phyloP scores from a whole-genome alignment of 305 asterid species.

The Ilex paraguariensis region DNA sequence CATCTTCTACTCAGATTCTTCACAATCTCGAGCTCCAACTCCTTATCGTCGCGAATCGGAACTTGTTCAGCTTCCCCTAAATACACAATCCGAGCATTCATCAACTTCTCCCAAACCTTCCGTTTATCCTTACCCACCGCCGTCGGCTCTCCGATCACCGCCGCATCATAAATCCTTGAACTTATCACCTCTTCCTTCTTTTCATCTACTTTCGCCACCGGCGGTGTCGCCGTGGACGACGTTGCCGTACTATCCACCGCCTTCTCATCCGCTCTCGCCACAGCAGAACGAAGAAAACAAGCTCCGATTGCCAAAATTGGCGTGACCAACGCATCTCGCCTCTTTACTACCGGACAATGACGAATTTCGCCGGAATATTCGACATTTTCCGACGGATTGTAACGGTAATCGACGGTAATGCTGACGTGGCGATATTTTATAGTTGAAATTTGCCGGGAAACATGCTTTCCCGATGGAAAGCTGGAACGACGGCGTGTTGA shows the following conservation, averaged over 20 bases:
- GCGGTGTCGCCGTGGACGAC: slow-evolving; percentile 17
- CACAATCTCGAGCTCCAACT: slow-evolving; percentile 74
- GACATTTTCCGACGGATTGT: slow-evolving; percentile 12
- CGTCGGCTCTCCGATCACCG: slow-evolving; percentile 57
- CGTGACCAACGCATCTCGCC: slow-evolving; percentile 64
- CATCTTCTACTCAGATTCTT: slow-evolving; percentile 68
- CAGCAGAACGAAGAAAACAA: slow-evolving; percentile 56
- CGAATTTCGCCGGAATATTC: slow-evolving; percentile 20
- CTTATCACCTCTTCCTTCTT: slow-evolving; percentile 43
- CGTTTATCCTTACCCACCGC: slow-evolving; percentile 48
- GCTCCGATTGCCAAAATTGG: slow-evolving; percentile 69
- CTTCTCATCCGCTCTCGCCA: slow-evolving; percentile 67
- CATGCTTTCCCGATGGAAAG: background rate
- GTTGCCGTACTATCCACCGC: slow-evolving; percentile 12
- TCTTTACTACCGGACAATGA: slow-evolving; percentile 19
- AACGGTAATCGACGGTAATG: slow-evolving; percentile 27
- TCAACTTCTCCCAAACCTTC: slow-evolving; percentile 3
- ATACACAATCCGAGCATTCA: slow-evolving; percentile 26
- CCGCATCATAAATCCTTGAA: slow-evolving; percentile 79
- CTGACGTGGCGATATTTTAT: slow-evolving; percentile 26
- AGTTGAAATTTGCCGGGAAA: background rate
- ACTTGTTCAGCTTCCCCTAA: slow-evolving; percentile 97
- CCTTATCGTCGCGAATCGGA: slow-evolving; percentile 68
- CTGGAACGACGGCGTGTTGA: slow-evolving; percentile 2
- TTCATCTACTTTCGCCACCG: slow-evolving; percentile 26